A percentile compares a stretch with the other conserved stretches of the same genome.
Evolutionary conservation across 345 rosid genomes (phyloP).

Genomic region (Pugionium cornutum): DNA sequence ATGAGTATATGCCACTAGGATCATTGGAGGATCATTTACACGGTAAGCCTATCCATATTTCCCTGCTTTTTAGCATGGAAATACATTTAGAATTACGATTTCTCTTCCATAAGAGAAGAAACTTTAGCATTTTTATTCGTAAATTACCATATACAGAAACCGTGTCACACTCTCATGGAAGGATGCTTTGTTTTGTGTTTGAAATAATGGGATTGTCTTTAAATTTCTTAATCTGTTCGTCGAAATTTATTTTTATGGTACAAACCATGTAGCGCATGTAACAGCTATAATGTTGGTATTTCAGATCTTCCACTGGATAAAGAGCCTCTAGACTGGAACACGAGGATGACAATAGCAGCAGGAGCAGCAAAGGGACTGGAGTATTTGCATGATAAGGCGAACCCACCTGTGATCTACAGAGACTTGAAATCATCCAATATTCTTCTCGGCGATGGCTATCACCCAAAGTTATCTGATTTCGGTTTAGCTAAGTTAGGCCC

Average conservation of each 20-base stretch:
- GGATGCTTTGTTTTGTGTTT: background rate
- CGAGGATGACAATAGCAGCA: constrained; percentile 97
- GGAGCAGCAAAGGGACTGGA: constrained; percentile 98
- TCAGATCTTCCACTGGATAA: constrained; percentile 80
- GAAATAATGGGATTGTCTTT: background rate
- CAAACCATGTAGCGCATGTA: background rate
- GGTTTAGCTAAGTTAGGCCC: constrained; percentile 97
- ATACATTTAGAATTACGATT: background rate
- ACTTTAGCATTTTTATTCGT: background rate
- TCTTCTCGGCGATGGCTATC: constrained; percentile 85
- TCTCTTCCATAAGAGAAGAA: background rate
- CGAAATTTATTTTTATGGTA: background rate
- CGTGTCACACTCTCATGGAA: background rate
- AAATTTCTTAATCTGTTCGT: constrained; percentile 7
- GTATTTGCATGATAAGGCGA: constrained; percentile 91
- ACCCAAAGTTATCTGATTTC: constrained; percentile 92
- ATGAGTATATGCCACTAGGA: constrained; percentile 93
- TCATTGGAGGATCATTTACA: constrained; percentile 96
- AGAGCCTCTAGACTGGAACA: constrained; percentile 94
- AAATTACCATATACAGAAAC: constrained; percentile 9
- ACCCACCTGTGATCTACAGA: constrained; percentile 94
- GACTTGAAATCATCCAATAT: constrained; percentile 94
- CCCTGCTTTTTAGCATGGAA: constrained; percentile 1
- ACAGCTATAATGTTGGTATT: background rate
- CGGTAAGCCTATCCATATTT: constrained; percentile 46